Evolutionary conservation across 768 basidiomycete species (phyloP).

Genomic region (Leccinum truebloodii): DNA sequence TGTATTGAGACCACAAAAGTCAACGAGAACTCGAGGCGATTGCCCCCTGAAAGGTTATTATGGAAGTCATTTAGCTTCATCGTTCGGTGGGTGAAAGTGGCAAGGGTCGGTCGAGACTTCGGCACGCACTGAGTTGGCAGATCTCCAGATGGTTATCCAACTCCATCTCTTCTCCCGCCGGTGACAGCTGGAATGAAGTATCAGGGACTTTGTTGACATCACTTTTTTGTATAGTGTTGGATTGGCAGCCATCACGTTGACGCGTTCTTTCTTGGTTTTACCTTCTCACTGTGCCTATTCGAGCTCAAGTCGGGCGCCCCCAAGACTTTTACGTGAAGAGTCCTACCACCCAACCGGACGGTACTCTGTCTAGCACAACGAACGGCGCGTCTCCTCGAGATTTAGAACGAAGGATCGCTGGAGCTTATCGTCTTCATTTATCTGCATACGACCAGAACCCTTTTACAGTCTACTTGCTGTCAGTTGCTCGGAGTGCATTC

Average conservation of each 20-base stretch:
- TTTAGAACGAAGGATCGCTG: conserved; percentile 22
- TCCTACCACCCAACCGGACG: conserved; percentile 15
- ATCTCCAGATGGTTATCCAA: conserved; percentile 20
- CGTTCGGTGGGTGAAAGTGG: conserved; percentile 15
- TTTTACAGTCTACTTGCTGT: conserved; percentile 16
- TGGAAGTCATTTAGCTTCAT: conserved; percentile 23
- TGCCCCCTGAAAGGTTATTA: conserved; percentile 23
- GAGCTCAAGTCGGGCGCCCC: conserved; percentile 11
- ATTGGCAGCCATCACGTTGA: conserved; percentile 23
- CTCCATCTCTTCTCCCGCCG: conserved; percentile 29
- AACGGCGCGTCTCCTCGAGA: conserved; percentile 12
- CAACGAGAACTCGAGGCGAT: conserved; percentile 19
- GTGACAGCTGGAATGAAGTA: conserved; percentile 18
- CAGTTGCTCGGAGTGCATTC: conserved; percentile 15
- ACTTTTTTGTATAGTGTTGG: conserved; percentile 19
- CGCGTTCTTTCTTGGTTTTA: conserved; percentile 27
- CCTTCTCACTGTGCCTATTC: conserved; percentile 15
- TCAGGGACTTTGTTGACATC: conserved; percentile 27
- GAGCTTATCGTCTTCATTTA: conserved; percentile 29
- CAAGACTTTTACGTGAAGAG: conserved; percentile 24
- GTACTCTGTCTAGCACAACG: conserved; percentile 15
- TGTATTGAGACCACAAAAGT: conserved; percentile 15
- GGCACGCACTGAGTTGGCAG: conserved; percentile 16
- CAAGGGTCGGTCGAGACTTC: conserved; percentile 15
- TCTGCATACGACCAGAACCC: conserved; percentile 20